Conservation (phyloP, 805 yeast species). For the Candida succiphila region DNA sequence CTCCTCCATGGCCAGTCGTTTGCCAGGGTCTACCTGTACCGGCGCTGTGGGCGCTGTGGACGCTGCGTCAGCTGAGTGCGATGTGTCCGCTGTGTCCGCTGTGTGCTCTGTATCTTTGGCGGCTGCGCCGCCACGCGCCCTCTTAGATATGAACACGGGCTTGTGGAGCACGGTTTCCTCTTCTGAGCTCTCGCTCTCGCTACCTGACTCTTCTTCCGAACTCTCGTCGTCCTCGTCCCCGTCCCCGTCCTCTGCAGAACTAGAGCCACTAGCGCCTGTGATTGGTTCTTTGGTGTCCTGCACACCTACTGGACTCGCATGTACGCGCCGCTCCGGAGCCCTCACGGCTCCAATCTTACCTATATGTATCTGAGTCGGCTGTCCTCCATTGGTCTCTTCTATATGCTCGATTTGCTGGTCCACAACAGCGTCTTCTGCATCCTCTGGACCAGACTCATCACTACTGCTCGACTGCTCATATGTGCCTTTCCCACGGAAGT, state of each 20-base stretch:
- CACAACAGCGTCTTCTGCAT: not conserved
- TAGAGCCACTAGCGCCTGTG: too few relatives aligned
- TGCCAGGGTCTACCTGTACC: slow-evolving; percentile 3
- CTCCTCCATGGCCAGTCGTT: slow-evolving; percentile 10
- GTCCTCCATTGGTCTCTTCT: not conserved
- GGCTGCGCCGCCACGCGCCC: slow-evolving; percentile 7
- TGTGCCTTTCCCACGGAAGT: slow-evolving; percentile 2
- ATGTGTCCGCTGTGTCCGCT: not conserved
- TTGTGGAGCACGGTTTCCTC: not conserved
- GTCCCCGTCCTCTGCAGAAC: not conserved
- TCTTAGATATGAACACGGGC: slow-evolving; percentile 13
- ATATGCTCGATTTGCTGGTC: not conserved
- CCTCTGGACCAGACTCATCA: slow-evolving; percentile 3
- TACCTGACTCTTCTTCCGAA: not conserved
- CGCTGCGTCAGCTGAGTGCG: not conserved
- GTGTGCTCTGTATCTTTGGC: slow-evolving; percentile 3
- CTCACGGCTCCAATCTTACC: not conserved
- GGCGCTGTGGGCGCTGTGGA: not conserved
- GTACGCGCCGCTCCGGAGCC: too few relatives aligned
- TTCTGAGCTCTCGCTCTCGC: not conserved
- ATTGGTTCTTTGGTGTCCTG: too few relatives aligned
- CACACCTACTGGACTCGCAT: too few relatives aligned
- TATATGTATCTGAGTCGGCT: too few relatives aligned
- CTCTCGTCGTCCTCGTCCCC: not conserved
- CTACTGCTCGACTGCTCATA: slow-evolving; percentile 1